phyloP scores from a whole-genome alignment of 2,329 filamentous ascomycete genomes.

The Xylariaceae sp. region DNA sequence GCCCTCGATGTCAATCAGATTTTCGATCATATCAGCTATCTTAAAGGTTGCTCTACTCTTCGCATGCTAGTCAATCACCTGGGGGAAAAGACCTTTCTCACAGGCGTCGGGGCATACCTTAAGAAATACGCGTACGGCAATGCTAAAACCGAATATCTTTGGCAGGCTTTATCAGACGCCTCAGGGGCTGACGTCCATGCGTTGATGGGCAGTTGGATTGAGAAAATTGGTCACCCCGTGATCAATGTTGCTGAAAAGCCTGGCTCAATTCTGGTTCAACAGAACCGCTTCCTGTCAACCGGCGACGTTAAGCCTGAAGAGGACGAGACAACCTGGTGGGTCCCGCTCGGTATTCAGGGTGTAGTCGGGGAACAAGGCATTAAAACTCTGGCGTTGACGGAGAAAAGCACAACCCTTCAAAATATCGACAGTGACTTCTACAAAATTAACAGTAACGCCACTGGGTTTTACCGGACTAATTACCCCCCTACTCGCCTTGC shows the following conservation, averaged over 20 bases:
- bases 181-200: conserved; percentile 79
- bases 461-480: conserved; percentile 86
- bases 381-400: conserved; percentile 61
- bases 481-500: conserved; percentile 79
- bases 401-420: conserved; percentile 70
- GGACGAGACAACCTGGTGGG: conserved; percentile 91
- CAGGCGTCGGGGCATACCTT: conserved; percentile 84
- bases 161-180: conserved; percentile 79
- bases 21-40: conserved; percentile 93
- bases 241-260: conserved; percentile 79
- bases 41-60: conserved; percentile 94
- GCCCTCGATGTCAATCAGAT: conserved; percentile 96
- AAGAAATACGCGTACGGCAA: conserved; percentile 84
- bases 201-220: conserved; percentile 94
- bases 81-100: conserved; percentile 79
- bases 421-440: conserved; percentile 78
- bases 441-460: conserved; percentile 86
- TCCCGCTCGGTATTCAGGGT: conserved; percentile 80
- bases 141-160: conserved; percentile 86
- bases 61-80: conserved; percentile 93
- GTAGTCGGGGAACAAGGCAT: conserved; percentile 59
- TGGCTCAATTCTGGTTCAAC: conserved; percentile 74
- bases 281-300: conserved; percentile 84
- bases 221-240: conserved; percentile 90
- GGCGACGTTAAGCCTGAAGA: conserved; percentile 89